Conservation (phyloP, 2,329 filamentous ascomycete species). For the Emmonsia crescens region DNA sequence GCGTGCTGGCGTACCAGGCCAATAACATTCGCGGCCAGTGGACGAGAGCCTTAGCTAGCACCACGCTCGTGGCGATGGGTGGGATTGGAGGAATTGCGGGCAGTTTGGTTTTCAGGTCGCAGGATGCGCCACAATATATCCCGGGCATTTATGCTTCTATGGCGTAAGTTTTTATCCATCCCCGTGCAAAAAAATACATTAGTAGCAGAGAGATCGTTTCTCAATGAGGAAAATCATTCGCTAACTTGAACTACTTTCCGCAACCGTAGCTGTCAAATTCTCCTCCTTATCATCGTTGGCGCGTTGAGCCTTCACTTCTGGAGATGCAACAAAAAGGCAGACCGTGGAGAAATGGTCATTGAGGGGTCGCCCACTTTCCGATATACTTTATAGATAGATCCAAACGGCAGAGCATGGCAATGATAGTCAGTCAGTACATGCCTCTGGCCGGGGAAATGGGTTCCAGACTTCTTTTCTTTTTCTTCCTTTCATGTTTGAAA, state of each 20-base stretch:
- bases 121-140: slow-evolving; percentile 26
- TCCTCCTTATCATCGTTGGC: slow-evolving; percentile 23
- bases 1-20: slow-evolving; percentile 67
- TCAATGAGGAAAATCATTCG: slow-evolving; percentile 23
- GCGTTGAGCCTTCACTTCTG: slow-evolving; percentile 24
- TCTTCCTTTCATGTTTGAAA: background rate
- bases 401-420: background rate
- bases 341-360: slow-evolving; percentile 24
- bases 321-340: slow-evolving; percentile 24
- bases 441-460: background rate
- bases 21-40: slow-evolving; percentile 84
- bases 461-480: background rate
- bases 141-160: slow-evolving; percentile 27
- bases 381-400: slow-evolving; percentile 21
- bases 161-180: slow-evolving; percentile 9
- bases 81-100: slow-evolving; percentile 71
- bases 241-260: slow-evolving; percentile 17
- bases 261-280: slow-evolving; percentile 22
- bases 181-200: background rate
- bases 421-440: background rate
- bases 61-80: slow-evolving; percentile 64
- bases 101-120: slow-evolving; percentile 55
- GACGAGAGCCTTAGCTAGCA: slow-evolving; percentile 72
- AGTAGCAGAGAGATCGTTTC: background rate
- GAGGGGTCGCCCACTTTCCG: slow-evolving; percentile 28